Evolutionary conservation across 225 moss, liverwort and hornwort species (phyloP).

Genomic region (Physcomitrium patens): DNA sequence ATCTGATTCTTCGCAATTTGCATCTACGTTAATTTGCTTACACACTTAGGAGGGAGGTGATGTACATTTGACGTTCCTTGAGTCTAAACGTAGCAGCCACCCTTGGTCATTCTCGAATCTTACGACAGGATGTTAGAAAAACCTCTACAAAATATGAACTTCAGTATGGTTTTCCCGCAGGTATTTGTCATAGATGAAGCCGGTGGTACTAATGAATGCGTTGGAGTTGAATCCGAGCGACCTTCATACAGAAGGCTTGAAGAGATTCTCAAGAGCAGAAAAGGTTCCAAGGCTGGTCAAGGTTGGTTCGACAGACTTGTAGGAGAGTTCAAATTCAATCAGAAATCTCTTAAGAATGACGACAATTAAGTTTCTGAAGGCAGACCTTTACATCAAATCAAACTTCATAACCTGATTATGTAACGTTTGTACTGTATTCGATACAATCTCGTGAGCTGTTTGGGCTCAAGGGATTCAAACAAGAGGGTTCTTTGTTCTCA

Average conservation of each 20-base stretch:
- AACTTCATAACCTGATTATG: conserved; percentile 36
- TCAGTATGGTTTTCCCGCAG: conserved; percentile 36
- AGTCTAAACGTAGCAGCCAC: background rate
- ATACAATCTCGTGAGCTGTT: background rate
- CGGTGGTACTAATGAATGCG: conserved; percentile 67
- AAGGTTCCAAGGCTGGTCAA: conserved; percentile 78
- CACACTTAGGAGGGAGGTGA: background rate
- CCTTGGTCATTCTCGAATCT: background rate
- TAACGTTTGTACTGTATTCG: background rate
- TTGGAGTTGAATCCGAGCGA: conserved; percentile 54
- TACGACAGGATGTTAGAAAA: background rate
- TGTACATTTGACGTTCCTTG: conserved; percentile 6
- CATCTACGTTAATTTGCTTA: too few relatives aligned
- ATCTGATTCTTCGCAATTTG: too few relatives aligned
- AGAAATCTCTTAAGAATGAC: conserved; percentile 67
- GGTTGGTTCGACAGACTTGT: conserved; percentile 82
- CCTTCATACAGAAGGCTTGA: conserved; percentile 75
- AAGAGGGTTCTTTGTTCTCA: background rate
- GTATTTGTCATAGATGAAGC: conserved; percentile 74
- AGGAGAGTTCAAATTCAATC: conserved; percentile 86
- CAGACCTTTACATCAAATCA: background rate
- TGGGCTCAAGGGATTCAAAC: background rate
- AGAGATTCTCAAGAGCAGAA: conserved; percentile 68
- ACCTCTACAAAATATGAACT: background rate
- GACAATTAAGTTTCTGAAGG: conserved; percentile 38